Evolutionary conservation across 2,329 filamentous ascomycete genomes (phyloP).

Genomic region (Verticillium isaacii): DNA sequence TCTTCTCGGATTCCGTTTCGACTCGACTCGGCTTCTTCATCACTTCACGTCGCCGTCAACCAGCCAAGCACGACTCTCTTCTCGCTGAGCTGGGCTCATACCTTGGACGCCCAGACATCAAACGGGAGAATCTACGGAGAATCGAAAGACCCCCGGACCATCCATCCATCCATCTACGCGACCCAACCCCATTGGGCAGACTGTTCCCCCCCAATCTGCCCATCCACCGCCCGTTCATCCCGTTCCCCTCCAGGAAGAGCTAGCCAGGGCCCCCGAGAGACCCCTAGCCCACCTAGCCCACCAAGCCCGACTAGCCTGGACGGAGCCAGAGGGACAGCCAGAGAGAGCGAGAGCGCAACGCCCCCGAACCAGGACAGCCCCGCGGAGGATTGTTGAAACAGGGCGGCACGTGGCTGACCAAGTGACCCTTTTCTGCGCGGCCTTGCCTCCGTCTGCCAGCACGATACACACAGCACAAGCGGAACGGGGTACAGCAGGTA

Average conservation of each 20-base stretch:
- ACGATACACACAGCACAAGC: neutral
- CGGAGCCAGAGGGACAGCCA: neutral
- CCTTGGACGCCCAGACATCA: neutral
- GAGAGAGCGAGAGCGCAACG: no score
- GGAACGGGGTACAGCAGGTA: no score
- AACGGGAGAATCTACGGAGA: neutral
- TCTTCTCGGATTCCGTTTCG: no score
- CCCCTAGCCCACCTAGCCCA: neutral
- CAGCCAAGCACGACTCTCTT: neutral
- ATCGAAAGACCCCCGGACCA: neutral
- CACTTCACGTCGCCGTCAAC: neutral
- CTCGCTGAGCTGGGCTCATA: neutral
- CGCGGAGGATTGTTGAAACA: constrained; percentile 4
- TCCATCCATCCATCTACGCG: neutral
- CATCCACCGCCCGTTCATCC: neutral
- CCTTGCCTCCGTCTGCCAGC: neutral
- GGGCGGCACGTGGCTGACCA: constrained; percentile 1
- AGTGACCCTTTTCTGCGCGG: no score
- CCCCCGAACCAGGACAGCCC: neutral
- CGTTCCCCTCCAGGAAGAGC: neutral
- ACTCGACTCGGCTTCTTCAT: neutral
- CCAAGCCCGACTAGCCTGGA: neutral
- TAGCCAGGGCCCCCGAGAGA: neutral
- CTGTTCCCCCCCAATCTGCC: neutral
- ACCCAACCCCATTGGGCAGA: neutral